Base-by-base conservation (phyloP, 176 grass and related monocot genomes). In the Thinopyrum elongatum region DNA sequence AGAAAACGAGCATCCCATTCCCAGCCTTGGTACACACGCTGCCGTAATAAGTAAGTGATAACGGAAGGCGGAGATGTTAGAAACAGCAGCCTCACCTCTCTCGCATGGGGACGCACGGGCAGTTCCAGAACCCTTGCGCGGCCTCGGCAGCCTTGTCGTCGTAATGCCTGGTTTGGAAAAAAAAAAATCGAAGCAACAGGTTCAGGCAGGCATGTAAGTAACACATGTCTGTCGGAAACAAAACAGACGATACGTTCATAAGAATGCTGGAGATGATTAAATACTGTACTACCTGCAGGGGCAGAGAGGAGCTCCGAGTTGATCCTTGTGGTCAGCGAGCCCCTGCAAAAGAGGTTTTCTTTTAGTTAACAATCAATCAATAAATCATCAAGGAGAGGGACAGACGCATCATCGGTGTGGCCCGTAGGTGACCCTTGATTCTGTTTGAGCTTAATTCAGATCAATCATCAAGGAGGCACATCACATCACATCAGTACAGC, bases 51-150 rank as follows among this genome's bases (percentile, higher is more conserved):
- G 1, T 26, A 46, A 28, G 6, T 33, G 38, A n/a, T 39, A 26
- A 0, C 11, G 12, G 11, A 5, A 77, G 33, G 33, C 7, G 23
- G 44, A 42, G 67, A 70, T 17, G 23, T 46, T 14, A 49, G 1
- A n/a, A 81, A 58, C 34, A 60, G 44, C 26, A 86, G 10, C 15
- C 44, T 22, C 1, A 98, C 93, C 96, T 98, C 49, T 98, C 96
- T 30, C 96, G 86, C 96, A 98, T 98, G 55, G 96, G 96, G 29
- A 98, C 96, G 2, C 96, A 98, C 57, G 96, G 96, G 66, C 96
- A 98, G 75, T 98, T 98, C 96, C 96, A 98, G 92, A 92, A 98
- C 87, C 96, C 96, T 80, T 98, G 96, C 9, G 89, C 91, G 70
- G 44, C 93, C 87, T 98, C 96, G 30, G 96, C 93, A 60, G 93